Percentiles rank a stretch among this genome's conserved stretches.
Conservation (phyloP, 2,329 filamentous ascomycete genomes). For the Coniella vitis region DNA sequence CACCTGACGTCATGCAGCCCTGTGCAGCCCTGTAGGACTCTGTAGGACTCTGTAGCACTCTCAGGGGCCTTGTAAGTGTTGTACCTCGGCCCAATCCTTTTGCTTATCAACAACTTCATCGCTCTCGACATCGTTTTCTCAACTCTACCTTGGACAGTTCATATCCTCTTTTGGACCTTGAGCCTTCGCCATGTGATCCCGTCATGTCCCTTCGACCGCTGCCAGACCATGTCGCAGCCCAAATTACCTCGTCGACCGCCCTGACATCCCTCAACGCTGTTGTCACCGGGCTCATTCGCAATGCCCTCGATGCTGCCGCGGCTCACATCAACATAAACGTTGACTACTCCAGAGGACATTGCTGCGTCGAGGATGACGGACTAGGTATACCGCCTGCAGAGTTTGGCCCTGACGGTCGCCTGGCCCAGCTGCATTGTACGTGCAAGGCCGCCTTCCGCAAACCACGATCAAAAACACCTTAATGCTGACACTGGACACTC, state of each 20-base stretch:
- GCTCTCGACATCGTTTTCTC: no score
- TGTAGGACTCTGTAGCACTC: neutral
- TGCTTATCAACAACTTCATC: no score
- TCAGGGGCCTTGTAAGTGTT: no score
- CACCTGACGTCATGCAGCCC: slow-evolving; percentile 1
- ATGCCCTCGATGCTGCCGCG: slow-evolving; percentile 76
- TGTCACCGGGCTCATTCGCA: slow-evolving; percentile 66
- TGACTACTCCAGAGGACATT: slow-evolving; percentile 70
- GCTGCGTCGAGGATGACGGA: slow-evolving; percentile 79
- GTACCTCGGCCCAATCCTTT: no score
- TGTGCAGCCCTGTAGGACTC: no score
- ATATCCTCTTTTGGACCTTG: no score
- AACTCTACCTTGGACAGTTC: no score
- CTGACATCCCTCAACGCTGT: slow-evolving; percentile 70
- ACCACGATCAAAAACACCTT: slow-evolving; percentile 10
- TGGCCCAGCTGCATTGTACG: slow-evolving; percentile 69
- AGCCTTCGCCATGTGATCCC: neutral
- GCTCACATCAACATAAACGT: slow-evolving; percentile 62
- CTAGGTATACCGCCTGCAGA: slow-evolving; percentile 66
- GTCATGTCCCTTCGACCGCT: slow-evolving; percentile 62
- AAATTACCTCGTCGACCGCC: slow-evolving; percentile 77
- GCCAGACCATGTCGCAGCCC: slow-evolving; percentile 62
- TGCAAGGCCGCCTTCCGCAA: slow-evolving; percentile 16
- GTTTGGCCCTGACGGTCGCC: slow-evolving; percentile 61
- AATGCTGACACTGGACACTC: neutral